Base-by-base conservation (phyloP, 768 basidiomycete genomes). In the Termitomyces sp. region DNA sequence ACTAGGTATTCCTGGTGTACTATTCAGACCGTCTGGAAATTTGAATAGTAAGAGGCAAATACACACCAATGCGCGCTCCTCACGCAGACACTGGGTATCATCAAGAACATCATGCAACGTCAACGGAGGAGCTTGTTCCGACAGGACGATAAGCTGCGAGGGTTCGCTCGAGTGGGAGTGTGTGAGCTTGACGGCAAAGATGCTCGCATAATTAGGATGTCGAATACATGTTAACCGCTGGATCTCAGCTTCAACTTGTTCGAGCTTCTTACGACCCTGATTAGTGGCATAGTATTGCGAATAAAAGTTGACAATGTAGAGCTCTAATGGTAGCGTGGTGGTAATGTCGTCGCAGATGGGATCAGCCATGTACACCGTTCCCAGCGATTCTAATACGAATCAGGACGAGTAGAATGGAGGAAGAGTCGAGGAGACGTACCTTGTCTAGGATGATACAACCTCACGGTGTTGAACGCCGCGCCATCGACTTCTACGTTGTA, bases 21-120 rank as follows among this genome's bases (percentile, higher is more conserved):
- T 33, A 23, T 30, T 40, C 14, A 23, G 0, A 23, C n/a, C 17
- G 10, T 23, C 19, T 19, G 42, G 26, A 28, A n/a, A n/a, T 3
- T 43, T 44, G 8, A 14, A 30, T 3, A 40, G 53, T 21, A 46
- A 19, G 41, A 57, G 53, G 61, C 31, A 12, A 48, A 52, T 17
- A 66, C 82, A 52, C 61, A 91, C 89, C 41, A 79, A 77, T 17
- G 86, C 86, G 26, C 87, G 77, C 38, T 85, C 84, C 66, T 89
- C 84, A 48, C 83, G 79, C n/a, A 94, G 70, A n/a, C 74, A 77
- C 33, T 88, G 85, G 51, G 82, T 85, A 62, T 91, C 87, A 59
- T 87, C 82, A n/a, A 94, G 71, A 5, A 94, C 79, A 57, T 91
- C 88, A 43, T 83, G 75, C 30, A 94, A 67, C 0, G 83, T 86